Conservation (phyloP, 2,329 filamentous ascomycete species). For the Xylariaceae sp. region DNA sequence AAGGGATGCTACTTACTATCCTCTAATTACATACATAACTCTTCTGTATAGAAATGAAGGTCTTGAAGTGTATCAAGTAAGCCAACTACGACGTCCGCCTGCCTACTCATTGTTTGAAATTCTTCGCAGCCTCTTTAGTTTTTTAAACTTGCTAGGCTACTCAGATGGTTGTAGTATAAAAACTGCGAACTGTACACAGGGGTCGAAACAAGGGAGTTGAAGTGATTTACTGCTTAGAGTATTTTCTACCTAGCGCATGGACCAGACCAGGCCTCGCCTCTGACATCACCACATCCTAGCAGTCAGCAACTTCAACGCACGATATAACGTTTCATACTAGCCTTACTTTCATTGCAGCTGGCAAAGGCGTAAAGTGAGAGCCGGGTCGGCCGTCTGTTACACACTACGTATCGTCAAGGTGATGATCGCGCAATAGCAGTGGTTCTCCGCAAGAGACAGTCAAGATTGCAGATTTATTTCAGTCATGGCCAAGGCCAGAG, state of each 20-base stretch:
- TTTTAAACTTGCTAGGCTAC: background rate
- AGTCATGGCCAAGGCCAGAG: constrained; percentile 8
- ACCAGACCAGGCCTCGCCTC: background rate
- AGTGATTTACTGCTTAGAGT: background rate
- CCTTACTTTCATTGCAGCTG: background rate
- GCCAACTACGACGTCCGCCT: too few species aligned
- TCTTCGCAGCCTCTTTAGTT: too few species aligned
- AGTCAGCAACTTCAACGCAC: background rate
- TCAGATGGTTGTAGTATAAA: background rate
- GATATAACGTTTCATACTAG: background rate
- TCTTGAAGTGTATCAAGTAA: too few species aligned
- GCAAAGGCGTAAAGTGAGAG: too few species aligned
- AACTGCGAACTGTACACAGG: too few species aligned
- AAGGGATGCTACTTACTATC: too few species aligned
- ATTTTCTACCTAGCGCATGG: background rate
- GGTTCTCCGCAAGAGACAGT: background rate
- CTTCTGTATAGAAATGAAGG: too few species aligned
- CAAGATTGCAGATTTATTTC: background rate
- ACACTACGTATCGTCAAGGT: background rate
- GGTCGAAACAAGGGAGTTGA: too few species aligned
- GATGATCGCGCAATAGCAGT: background rate
- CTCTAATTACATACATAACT: too few species aligned
- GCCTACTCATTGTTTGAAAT: too few species aligned
- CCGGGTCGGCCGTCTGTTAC: too few species aligned
- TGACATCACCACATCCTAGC: constrained; percentile 31